phyloP scores from a whole-genome alignment of 2,329 filamentous ascomycete species.

The Dryadomyces quercivorus region DNA sequence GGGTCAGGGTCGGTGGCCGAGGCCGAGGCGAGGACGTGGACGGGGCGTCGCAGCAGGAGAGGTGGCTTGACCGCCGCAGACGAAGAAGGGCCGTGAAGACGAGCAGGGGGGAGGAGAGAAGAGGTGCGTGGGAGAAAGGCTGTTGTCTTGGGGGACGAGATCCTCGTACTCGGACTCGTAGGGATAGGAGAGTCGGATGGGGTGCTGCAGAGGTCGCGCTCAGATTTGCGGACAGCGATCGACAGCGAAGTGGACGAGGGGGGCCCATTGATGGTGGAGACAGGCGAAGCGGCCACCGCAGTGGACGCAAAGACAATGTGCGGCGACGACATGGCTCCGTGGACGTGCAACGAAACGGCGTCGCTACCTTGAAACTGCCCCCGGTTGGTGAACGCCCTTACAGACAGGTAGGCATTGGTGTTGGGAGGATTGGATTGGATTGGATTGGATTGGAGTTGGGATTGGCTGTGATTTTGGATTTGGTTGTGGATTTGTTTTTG shows the following conservation, averaged over 20 bases:
- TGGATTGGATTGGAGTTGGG: no score
- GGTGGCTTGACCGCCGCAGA: background rate
- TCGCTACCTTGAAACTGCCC: background rate
- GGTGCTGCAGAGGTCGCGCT: conserved; percentile 5
- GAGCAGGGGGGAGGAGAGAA: conserved; percentile 27
- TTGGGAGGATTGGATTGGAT: no score
- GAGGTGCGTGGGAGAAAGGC: conserved; percentile 27
- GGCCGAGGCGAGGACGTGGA: conserved; percentile 12
- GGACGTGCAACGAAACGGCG: background rate
- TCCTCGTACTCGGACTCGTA: background rate
- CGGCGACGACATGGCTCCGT: conserved; percentile 9
- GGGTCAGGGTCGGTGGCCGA: conserved; percentile 5
- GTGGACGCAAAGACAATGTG: conserved; percentile 8
- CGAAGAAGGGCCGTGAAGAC: conserved; percentile 12
- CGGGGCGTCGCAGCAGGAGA: conserved; percentile 12
- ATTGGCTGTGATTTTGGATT: no score
- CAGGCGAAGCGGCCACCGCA: background rate
- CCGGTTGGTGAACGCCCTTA: background rate
- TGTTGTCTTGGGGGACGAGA: conserved; percentile 8
- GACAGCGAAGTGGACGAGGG: conserved; percentile 8
- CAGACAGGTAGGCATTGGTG: background rate
- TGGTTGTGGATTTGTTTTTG: no score
- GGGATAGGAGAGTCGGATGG: background rate
- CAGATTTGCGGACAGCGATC: conserved; percentile 10
- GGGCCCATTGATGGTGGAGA: conserved; percentile 7